Evolutionary conservation across 2,329 filamentous ascomycete genomes (phyloP).

Genomic region (Hypoxylon sp.): DNA sequence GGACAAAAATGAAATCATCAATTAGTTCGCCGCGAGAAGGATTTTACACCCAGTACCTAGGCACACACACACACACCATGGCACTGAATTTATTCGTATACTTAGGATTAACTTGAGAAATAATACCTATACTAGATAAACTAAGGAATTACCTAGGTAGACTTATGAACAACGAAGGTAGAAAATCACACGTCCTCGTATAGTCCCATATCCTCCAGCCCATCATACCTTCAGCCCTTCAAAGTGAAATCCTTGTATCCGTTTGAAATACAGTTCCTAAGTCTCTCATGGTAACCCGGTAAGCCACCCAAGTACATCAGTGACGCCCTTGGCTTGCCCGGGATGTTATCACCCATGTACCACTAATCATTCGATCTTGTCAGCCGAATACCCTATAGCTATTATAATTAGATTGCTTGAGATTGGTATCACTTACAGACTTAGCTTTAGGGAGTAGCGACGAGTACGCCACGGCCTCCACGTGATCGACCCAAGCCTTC

Average conservation of each 20-base stretch:
- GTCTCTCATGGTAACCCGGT: conserved; percentile 40
- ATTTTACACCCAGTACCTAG: too few relatives aligned
- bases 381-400: conserved; percentile 9
- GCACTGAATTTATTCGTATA: too few relatives aligned
- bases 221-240: conserved; percentile 32
- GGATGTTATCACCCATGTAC: conserved; percentile 61
- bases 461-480: conserved; percentile 51
- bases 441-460: conserved; percentile 55
- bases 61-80: too few relatives aligned
- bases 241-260: conserved; percentile 43
- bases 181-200: not conserved
- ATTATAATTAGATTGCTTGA: not conserved
- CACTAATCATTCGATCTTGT: conserved; percentile 27
- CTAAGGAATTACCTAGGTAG: too few relatives aligned
- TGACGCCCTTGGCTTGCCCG: conserved; percentile 57
- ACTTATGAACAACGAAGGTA: too few relatives aligned
- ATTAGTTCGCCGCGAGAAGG: too few relatives aligned
- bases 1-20: too few relatives aligned
- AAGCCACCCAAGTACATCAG: conserved; percentile 55
- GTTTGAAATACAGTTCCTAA: conserved; percentile 20
- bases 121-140: too few relatives aligned
- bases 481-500: conserved; percentile 53
- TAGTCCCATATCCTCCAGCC: not conserved
- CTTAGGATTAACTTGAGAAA: too few relatives aligned
- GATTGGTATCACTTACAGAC: conserved; percentile 49